Evolutionary conservation across 2,329 filamentous ascomycete genomes (phyloP).

Genomic region (Colletotrichum destructivum): DNA sequence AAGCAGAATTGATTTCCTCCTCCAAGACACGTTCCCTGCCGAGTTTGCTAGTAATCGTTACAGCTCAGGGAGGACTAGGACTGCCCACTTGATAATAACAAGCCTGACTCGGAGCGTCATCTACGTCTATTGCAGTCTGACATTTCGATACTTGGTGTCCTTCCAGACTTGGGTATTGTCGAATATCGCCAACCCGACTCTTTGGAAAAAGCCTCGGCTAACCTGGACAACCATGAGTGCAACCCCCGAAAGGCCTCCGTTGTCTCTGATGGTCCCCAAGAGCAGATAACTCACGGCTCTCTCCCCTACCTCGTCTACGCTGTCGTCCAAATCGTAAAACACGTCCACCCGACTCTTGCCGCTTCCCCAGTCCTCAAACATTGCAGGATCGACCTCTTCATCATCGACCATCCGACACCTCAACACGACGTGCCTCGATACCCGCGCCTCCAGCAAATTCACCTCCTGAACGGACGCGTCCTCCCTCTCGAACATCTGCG

Average conservation of each 20-base stretch:
- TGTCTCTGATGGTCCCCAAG: not conserved
- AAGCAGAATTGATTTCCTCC: not conserved
- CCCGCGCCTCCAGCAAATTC: not conserved
- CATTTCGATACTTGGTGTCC: not conserved
- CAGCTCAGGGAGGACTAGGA: no score
- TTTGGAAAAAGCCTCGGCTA: not conserved
- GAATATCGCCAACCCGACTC: slow-evolving; percentile 17
- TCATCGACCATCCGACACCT: not conserved
- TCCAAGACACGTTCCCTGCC: no score
- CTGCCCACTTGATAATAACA: no score
- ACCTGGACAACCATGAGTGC: slow-evolving; percentile 14
- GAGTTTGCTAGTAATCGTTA: no score
- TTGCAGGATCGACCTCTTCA: not conserved
- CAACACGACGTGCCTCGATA: slow-evolving; percentile 7
- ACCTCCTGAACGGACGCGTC: slow-evolving; percentile 10
- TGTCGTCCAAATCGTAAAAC: slow-evolving; percentile 7
- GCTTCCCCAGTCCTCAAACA: slow-evolving; percentile 1
- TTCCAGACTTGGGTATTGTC: slow-evolving; percentile 5
- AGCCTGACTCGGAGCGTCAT: no score
- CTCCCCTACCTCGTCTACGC: not conserved
- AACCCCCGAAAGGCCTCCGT: not conserved
- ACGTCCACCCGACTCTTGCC: not conserved
- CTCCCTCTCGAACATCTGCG: not conserved
- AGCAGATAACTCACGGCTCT: not conserved
- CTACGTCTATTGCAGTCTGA: not conserved